Base-by-base conservation (phyloP, 2,329 filamentous ascomycete genomes). In the Triangularia setosa region DNA sequence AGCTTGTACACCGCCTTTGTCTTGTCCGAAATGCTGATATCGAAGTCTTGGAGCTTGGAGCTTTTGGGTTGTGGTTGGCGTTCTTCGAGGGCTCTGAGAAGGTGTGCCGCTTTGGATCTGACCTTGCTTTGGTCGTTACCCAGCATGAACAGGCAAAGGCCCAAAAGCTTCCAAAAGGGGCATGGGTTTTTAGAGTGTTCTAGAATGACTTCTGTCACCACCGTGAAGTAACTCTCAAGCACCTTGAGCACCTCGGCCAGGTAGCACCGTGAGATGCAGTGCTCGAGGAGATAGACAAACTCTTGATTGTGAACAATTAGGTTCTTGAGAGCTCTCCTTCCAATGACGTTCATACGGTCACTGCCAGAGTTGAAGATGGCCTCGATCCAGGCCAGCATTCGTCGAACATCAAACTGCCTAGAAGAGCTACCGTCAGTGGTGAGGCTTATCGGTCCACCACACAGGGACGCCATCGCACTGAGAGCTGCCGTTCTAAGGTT, bases 11-110 rank as follows among this genome's bases (percentile, higher is more conserved):
- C 94, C 0, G 94, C 93, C 69, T 96, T 96, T 0, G 96, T 99
- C 78, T 97, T 98, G 78, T 99, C 96, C 0, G 94, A 96, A 64
- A 99, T 95, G 75, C 93, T 97, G 72, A 99, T 98, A 72, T 99
- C 95, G 65, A 97, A 96, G 75, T 99, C 95, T 74, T 97, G 92
- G 6, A 99, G 87, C 73, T 96, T 96, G 1, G 94, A 97, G 68
- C 87, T 95, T 69, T 91, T 81, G 2, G 78, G 78, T 62, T 75
- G 90, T 68, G 89, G 86, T 69, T 95, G 91, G 24, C 92, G 87
- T 69, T 93, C 88, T 76, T 98, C 95, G 1, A 98, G 80, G 0
- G 87, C 88, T 48, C 93, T 86, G 12, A 99, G 81, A 30, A 98
- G 81, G 58, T 89, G 87, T 0, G 91, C 91, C 1, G 95, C 95